Conservation (phyloP, 139 green algal genomes). For the Coccomyxa sp. region DNA sequence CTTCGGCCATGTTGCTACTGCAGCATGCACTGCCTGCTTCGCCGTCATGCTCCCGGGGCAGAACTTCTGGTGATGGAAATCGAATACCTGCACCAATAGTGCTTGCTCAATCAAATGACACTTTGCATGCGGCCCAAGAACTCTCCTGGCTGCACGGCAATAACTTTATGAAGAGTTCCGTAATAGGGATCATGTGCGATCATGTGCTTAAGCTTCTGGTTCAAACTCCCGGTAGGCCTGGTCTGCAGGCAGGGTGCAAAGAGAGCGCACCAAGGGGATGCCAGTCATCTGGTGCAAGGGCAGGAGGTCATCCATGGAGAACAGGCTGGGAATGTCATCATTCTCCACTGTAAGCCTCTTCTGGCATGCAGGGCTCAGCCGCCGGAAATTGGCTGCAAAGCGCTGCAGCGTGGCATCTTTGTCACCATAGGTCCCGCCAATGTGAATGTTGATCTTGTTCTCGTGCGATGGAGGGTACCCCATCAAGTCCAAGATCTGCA, state of each 20-base stretch:
- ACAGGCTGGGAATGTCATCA: constrained; percentile 51
- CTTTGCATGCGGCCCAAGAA: too few relatives aligned
- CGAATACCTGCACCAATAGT: constrained; percentile 41
- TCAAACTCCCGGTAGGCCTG: background rate
- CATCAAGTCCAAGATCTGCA: constrained; percentile 65
- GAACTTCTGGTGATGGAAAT: constrained; percentile 66
- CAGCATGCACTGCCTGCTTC: constrained; percentile 43
- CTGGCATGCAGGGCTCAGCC: constrained; percentile 40
- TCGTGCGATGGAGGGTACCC: constrained; percentile 41
- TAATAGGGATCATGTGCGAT: too few relatives aligned
- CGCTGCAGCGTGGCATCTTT: constrained; percentile 53
- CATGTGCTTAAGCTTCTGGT: too few relatives aligned
- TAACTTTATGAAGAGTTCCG: too few relatives aligned
- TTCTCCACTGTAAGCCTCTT: constrained; percentile 68
- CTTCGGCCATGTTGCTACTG: constrained; percentile 48
- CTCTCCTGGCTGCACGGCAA: too few relatives aligned
- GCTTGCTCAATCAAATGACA: too few relatives aligned
- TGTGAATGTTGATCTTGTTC: constrained; percentile 83
- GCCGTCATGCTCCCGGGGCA: constrained; percentile 35
- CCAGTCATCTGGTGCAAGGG: constrained; percentile 18
- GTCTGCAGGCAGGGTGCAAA: background rate
- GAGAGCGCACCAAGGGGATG: constrained; percentile 38
- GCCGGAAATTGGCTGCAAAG: constrained; percentile 42
- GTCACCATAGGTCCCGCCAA: constrained; percentile 49
- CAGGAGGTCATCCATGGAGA: constrained; percentile 46